These are phyloP conservation scores for Albifimbria verrucaria DNA, from an alignment of 2,329 filamentous ascomycete genomes.

Conservation along the genomic window DNA sequence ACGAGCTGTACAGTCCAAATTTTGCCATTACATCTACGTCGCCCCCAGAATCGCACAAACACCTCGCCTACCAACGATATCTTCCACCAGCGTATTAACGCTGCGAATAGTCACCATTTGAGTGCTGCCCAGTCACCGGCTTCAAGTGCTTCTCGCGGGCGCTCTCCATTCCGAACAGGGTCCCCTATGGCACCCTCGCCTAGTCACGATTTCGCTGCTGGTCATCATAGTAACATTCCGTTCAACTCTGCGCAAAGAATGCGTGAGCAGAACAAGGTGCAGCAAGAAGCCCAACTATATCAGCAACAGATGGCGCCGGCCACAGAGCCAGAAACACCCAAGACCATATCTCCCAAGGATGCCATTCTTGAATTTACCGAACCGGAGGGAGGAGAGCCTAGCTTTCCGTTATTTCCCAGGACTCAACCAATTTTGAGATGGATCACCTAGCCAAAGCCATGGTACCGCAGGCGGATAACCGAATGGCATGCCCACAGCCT, in stretches of 20 bases:
- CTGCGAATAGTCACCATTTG: slow-evolving; percentile 71
- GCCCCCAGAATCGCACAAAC: slow-evolving; percentile 42
- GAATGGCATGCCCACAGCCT: slow-evolving; percentile 15
- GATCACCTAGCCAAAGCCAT: slow-evolving; percentile 35
- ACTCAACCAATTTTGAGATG: slow-evolving; percentile 44
- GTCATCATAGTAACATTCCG: slow-evolving; percentile 14
- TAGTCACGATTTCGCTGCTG: slow-evolving; percentile 37
- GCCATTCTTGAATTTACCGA: slow-evolving; percentile 83
- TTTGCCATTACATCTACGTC: slow-evolving; percentile 57
- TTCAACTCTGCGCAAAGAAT: slow-evolving; percentile 57
- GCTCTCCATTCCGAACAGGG: slow-evolving; percentile 77
- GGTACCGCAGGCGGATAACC: slow-evolving; percentile 7
- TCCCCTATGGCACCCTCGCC: slow-evolving; percentile 56
- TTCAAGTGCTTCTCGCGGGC: slow-evolving; percentile 54
- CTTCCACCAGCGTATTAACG: slow-evolving; percentile 73
- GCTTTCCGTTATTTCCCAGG: slow-evolving; percentile 72
- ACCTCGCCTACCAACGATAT: slow-evolving; percentile 53
- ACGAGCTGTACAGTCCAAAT: slow-evolving; percentile 78
- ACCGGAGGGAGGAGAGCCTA: slow-evolving; percentile 59
- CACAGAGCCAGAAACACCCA: slow-evolving; percentile 52
- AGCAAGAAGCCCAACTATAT: slow-evolving; percentile 50
- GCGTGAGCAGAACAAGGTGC: slow-evolving; percentile 58
- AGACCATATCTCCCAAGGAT: slow-evolving; percentile 94
- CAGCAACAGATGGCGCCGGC: slow-evolving; percentile 38
- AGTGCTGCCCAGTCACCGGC: slow-evolving; percentile 53